Conservation (phyloP, 495 filamentous ascomycete species). For the Trichoderma orchidacearum region DNA sequence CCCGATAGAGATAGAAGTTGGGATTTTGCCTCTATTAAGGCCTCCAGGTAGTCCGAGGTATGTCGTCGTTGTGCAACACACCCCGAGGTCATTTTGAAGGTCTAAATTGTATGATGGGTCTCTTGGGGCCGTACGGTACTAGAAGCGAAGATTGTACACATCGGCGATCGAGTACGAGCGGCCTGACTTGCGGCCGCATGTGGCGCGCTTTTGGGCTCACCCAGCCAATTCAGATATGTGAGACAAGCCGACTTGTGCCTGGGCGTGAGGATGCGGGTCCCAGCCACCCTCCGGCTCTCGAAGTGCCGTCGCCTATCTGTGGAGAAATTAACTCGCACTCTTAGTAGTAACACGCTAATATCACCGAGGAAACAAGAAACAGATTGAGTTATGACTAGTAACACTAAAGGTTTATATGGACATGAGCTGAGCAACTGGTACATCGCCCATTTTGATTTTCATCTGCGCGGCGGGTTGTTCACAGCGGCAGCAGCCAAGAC, state of each 20-base stretch:
- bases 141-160: not conserved
- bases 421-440: too few relatives aligned
- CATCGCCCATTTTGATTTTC: not conserved
- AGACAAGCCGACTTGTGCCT: not conserved
- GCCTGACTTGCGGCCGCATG: not conserved
- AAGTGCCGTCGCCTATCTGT: slow-evolving; percentile 1
- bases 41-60: too few relatives aligned
- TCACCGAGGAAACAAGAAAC: not conserved
- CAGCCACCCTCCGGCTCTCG: not conserved
- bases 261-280: not conserved
- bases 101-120: too few relatives aligned
- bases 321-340: not conserved
- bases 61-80: too few relatives aligned
- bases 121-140: not conserved
- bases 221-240: not conserved
- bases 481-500: not conserved
- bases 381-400: too few relatives aligned
- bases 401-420: too few relatives aligned
- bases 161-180: not conserved
- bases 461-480: not conserved
- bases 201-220: not conserved
- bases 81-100: too few relatives aligned
- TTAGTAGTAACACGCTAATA: too few relatives aligned
- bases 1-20: too few relatives aligned
- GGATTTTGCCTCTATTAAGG: too few relatives aligned